Evolutionary conservation across 1,284 basidiomycete species (phyloP), one percentile per base, ranked within the genome.

Genomic region (Ustilago lituana): DNA sequence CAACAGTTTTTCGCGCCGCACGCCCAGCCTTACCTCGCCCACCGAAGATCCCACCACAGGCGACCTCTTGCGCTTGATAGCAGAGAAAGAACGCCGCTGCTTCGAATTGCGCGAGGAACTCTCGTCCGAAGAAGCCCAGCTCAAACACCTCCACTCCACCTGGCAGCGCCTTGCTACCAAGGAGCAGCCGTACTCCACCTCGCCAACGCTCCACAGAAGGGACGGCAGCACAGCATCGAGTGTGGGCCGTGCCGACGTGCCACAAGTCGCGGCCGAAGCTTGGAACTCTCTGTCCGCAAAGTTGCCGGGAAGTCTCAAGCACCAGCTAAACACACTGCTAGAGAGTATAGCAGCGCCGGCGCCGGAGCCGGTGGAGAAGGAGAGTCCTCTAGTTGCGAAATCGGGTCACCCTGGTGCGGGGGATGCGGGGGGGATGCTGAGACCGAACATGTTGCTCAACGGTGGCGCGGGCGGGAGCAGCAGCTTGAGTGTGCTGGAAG

Each of bases 1-100:
- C 33, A 20, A 4, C 11, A n/a, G n/a, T n/a, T n/a, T n/a, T n/a
- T 32, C 55, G 5, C 47, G 46, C 1, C 47, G 41, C 27, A 41
- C 53, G 2, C 44, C 39, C 24, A 49, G 55, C 41, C 35, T 41
- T 31, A 33, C 27, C 32, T 45, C 47, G 15, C 17, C 29, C 0
- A 12, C 22, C n/a, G n/a, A n/a, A n/a, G 10, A 6, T 39, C 10
- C 46, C 26, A 5, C 35, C 38, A 40, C 53, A 5, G 33, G 39
- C 22, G 78, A 82, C 29, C 53, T 82, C 5, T 54, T 82, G 9
- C 75, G 66, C 35, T 69, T 75, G 31, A 82, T 82, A 15, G 82
- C 82, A 14, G 80, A 78, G 58, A 81, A 82, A 57, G 82, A 82
- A 62, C 63, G 81, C 12, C 77, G 76, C 23, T 81, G 80, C 27